Percentiles rank a stretch among this genome's conserved stretches.
These are phyloP conservation scores for Tremella mesenterica DNA, from an alignment of 768 basidiomycete species.

Conservation along the genomic window DNA sequence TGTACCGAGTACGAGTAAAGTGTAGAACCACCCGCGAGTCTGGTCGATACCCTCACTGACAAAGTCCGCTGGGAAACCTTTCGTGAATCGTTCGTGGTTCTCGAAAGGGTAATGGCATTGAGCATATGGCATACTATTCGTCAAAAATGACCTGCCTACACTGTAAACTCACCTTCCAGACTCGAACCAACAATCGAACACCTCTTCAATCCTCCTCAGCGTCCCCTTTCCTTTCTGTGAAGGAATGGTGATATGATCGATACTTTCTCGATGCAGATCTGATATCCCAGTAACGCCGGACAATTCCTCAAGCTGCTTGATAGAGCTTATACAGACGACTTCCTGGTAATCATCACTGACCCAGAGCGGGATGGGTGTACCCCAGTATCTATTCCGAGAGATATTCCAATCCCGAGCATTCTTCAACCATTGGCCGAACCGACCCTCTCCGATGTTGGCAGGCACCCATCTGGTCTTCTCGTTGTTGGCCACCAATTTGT, in stretches of 20 bases:
- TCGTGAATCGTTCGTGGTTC: constrained; percentile 79
- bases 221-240: constrained; percentile 77
- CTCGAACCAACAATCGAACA: constrained; percentile 99
- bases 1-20: constrained; percentile 87
- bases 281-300: constrained; percentile 76
- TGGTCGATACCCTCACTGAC: constrained; percentile 98
- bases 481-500: constrained; percentile 84
- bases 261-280: constrained; percentile 86
- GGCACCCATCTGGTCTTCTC: constrained; percentile 92
- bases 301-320: constrained; percentile 73
- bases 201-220: constrained; percentile 85
- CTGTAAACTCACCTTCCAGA: constrained; percentile 69
- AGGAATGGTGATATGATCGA: constrained; percentile 94
- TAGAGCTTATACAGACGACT: constrained; percentile 79
- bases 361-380: constrained; percentile 95
- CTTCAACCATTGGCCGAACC: constrained; percentile 94
- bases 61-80: constrained; percentile 86
- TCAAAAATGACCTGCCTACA: not conserved
- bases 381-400: constrained; percentile 98
- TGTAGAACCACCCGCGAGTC: constrained; percentile 99
- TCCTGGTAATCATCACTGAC: constrained; percentile 85
- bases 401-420: constrained; percentile 99
- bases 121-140: constrained; percentile 87
- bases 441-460: constrained; percentile 73
- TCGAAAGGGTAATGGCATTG: constrained; percentile 97